phyloP scores from a whole-genome alignment of 768 basidiomycete genomes.

The Termitomyces sp. region DNA sequence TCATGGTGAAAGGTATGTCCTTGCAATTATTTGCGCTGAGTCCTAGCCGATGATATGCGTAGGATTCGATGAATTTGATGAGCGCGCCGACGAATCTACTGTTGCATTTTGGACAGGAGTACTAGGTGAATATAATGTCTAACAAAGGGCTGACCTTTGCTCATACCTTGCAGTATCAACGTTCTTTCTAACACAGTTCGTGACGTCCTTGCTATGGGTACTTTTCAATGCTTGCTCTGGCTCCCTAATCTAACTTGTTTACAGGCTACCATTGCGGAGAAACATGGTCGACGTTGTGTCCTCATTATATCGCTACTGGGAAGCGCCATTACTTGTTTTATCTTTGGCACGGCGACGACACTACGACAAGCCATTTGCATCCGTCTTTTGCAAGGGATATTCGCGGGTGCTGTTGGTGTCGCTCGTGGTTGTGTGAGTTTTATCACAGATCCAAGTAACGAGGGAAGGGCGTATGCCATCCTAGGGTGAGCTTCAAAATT shows the following conservation, averaged over 20 bases:
- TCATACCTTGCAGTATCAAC: conserved; percentile 50
- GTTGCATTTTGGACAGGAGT: conserved; percentile 89
- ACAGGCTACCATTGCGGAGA: conserved; percentile 92
- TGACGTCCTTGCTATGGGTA: conserved; percentile 93
- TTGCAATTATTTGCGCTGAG: not conserved
- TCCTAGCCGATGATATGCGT: conserved; percentile 2
- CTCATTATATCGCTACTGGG: conserved; percentile 83
- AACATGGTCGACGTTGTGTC: conserved; percentile 82
- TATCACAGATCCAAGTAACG: conserved; percentile 89
- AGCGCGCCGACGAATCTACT: conserved; percentile 71
- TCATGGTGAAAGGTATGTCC: conserved; percentile 82
- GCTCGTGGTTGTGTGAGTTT: conserved; percentile 84
- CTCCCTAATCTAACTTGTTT: conserved; percentile 11
- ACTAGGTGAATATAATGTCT: conserved; percentile 46
- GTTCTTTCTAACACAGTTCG: conserved; percentile 94
- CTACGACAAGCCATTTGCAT: conserved; percentile 79
- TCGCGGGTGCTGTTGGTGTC: conserved; percentile 92
- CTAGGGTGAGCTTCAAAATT: conserved; percentile 51
- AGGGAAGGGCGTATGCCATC: conserved; percentile 91
- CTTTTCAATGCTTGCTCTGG: conserved; percentile 12
- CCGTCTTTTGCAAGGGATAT: conserved; percentile 86
- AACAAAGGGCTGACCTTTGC: not conserved
- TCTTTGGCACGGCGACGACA: conserved; percentile 74
- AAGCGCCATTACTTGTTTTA: conserved; percentile 69
- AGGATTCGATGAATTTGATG: conserved; percentile 71